Evolutionary conservation across 2,329 filamentous ascomycete genomes (phyloP), one percentile per base, ranked within the genome.

Genomic region (Trichophyton mentagrophytes): DNA sequence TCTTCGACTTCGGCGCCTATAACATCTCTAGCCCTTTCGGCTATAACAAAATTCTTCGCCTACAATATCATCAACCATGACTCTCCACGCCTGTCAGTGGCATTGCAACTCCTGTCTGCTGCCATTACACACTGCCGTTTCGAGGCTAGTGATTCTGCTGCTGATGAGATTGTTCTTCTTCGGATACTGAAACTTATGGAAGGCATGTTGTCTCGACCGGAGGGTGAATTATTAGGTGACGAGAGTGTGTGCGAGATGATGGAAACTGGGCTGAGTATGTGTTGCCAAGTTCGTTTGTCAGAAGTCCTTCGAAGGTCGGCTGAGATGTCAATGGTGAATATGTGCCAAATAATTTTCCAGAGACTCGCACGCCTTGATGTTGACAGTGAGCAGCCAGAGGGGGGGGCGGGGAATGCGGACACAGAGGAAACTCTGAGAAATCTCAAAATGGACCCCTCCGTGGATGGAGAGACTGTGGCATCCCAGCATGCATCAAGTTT

Each of bases 181-280:
- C 87, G 95, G 76, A 97, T 99, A 68, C 75, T 99, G 62, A 93
- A 96, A 71, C 81, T 99, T 55, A 99, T 99, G 93, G 93, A 99
- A 74, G 89, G 90, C 69, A 96, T 99, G 88, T 86, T 99, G 68
- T 95, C 91, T 15, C 89, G 93, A 0, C 89, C 91, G 0, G 90
- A 92, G 33, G 93, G 93, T 42, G 87, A 95, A 66, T 84, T 97
- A 9, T 78, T 99, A n/a, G 95, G 92, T 62, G 93, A 99, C 69
- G 92, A 97, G 76, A 97, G 92, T 70, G 90, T 99, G 9, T 99
- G 95, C 71, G 90, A 96, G 72, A 97, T 99, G 90, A 97, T 99
- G 92, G 93, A 96, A 72, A 92, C 90, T 1, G 93, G 92, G 1
- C 76, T 99, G 66, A 96, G 90, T 70, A 97, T 99, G 79, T 99